A percentile compares a stretch with the other conserved stretches of the same genome.
These are phyloP conservation scores for Talaromyces albobiverticillius DNA, from an alignment of 2,329 filamentous ascomycete genomes.

Conservation along the genomic window DNA sequence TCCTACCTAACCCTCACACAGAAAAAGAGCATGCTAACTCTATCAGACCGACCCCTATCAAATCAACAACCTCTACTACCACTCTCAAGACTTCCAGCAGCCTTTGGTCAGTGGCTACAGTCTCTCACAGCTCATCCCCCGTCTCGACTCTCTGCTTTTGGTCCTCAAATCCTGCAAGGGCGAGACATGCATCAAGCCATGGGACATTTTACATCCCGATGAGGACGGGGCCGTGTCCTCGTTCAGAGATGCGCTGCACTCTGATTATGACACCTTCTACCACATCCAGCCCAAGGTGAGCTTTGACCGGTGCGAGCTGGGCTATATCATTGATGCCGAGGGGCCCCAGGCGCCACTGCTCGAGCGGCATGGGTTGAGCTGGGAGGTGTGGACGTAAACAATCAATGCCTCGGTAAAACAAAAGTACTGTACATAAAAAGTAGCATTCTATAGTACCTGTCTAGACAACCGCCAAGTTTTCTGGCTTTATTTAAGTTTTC, in stretches of 20 bases:
- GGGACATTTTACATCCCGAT: constrained; percentile 33
- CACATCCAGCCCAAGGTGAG: constrained; percentile 28
- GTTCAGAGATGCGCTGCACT: constrained; percentile 31
- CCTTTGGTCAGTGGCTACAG: constrained; percentile 20
- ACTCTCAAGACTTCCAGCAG: not conserved
- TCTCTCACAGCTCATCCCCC: constrained; percentile 21
- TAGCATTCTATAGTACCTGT: too few relatives aligned
- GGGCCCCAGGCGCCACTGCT: constrained; percentile 28
- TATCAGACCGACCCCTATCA: constrained; percentile 35
- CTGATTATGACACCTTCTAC: constrained; percentile 34
- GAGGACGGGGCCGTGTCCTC: constrained; percentile 26
- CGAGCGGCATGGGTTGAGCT: constrained; percentile 17
- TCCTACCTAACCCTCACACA: not conserved
- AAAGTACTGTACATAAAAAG: too few relatives aligned
- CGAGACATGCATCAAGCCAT: constrained; percentile 34
- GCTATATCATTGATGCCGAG: constrained; percentile 36
- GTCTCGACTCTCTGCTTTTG: constrained; percentile 36
- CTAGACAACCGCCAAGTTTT: too few relatives aligned
- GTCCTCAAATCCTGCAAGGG: constrained; percentile 41
- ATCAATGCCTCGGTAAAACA: too few relatives aligned
- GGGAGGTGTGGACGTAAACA: constrained; percentile 10
- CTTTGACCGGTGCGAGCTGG: constrained; percentile 33
- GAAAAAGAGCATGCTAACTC: not conserved
- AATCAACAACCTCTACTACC: constrained; percentile 31
- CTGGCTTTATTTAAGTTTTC: too few relatives aligned